A percentile compares a stretch with the other conserved stretches of the same genome.
phyloP scores from a whole-genome alignment of 2,329 filamentous ascomycete species.

The Fonsecaea erecta region DNA sequence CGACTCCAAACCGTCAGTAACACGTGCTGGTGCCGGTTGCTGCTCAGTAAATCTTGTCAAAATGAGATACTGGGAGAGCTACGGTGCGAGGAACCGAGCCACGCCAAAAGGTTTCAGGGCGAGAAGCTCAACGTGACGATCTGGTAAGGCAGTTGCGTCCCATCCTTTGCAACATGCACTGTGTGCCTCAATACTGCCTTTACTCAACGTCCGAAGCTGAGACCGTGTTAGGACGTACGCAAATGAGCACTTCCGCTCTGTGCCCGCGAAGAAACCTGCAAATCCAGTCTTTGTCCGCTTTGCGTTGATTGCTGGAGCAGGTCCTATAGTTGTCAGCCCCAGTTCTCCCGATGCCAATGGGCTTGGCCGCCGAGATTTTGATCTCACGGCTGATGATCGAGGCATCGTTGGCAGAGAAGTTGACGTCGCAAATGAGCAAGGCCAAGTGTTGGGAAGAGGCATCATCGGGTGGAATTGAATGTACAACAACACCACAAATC shows the following conservation, averaged over 20 bases:
- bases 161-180: not conserved
- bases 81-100: not conserved
- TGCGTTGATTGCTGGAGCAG: not conserved
- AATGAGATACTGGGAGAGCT: not conserved
- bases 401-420: not conserved
- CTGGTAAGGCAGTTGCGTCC: not conserved
- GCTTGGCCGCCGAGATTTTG: not conserved
- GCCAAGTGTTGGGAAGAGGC: not conserved
- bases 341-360: not conserved
- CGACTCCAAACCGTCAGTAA: not conserved
- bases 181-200: no score
- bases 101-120: not conserved
- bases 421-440: not conserved
- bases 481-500: no score
- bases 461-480: not conserved
- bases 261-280: not conserved
- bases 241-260: not conserved
- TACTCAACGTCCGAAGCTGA: not conserved
- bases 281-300: not conserved
- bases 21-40: not conserved
- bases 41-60: not conserved
- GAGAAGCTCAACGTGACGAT: not conserved
- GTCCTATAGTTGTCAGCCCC: not conserved
- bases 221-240: not conserved
- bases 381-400: not conserved